Conservation (phyloP, 1,284 basidiomycete species). For the Inonotus obliquus region DNA sequence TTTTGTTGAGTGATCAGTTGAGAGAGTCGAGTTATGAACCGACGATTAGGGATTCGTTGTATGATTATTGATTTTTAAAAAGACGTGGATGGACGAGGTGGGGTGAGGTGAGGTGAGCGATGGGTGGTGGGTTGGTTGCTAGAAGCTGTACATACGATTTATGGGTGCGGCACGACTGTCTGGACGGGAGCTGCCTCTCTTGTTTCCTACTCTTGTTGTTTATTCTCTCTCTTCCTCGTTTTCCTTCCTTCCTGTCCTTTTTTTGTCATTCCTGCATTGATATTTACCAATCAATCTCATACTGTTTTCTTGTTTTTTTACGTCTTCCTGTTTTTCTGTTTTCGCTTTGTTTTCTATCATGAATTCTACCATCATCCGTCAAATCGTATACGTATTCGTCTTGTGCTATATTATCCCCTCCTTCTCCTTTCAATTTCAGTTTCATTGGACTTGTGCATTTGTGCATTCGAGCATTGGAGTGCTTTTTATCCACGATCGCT, state of each 20-base stretch:
- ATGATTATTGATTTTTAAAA: conserved; percentile 4
- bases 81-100: background rate
- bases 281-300: background rate
- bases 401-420: background rate
- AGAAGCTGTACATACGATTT: background rate
- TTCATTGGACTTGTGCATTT: too few relatives aligned
- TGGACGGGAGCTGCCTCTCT: background rate
- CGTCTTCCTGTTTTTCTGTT: background rate
- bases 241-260: background rate
- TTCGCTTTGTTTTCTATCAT: background rate
- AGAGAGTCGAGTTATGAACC: conserved; percentile 21
- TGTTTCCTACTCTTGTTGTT: background rate
- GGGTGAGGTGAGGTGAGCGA: background rate
- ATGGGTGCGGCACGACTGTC: conserved; percentile 1
- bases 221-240: background rate
- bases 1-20: conserved; percentile 41
- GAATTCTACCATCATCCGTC: background rate
- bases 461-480: too few relatives aligned
- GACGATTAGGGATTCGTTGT: conserved; percentile 11
- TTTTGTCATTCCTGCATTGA: background rate
- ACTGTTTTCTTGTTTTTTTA: background rate
- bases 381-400: too few relatives aligned
- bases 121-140: background rate
- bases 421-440: background rate
- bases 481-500: too few relatives aligned